Percentiles rank a stretch among this genome's conserved stretches.
Conservation (phyloP, 225 moss, liverwort and hornwort species). For the Marchantia polymorpha region DNA sequence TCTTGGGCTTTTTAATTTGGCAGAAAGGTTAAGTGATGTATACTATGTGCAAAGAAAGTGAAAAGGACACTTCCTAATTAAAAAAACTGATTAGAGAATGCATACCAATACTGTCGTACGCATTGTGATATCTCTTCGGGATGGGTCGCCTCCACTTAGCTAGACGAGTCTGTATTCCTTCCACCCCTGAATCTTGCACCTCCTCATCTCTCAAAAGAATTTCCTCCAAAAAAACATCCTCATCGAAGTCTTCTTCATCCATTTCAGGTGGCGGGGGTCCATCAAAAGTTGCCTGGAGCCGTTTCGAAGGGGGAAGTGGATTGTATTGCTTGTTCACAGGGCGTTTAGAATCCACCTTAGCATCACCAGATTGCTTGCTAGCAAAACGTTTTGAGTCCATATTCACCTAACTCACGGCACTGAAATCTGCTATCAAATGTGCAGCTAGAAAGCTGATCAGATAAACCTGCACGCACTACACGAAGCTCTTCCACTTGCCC, state of each 20-base stretch:
- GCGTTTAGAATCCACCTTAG: conserved; percentile 22
- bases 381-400: conserved; percentile 3
- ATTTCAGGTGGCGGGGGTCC: conserved; percentile 53
- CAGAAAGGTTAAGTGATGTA: too few species aligned
- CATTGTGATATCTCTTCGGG: conserved; percentile 41
- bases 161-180: conserved; percentile 53
- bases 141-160: conserved; percentile 77
- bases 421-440: not conserved
- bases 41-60: too few species aligned
- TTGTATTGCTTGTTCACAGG: conserved; percentile 20
- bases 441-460: not conserved
- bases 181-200: conserved; percentile 58
- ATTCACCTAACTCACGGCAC: too few species aligned
- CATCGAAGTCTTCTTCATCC: conserved; percentile 80
- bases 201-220: conserved; percentile 74
- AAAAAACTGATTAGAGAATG: not conserved
- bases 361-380: not conserved
- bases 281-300: conserved; percentile 51
- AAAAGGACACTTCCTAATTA: not conserved
- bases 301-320: conserved; percentile 61
- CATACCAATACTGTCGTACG: conserved; percentile 50
- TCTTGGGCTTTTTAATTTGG: too few species aligned
- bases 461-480: not conserved
- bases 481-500: not conserved
- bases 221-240: conserved; percentile 91